Evolutionary conservation across 345 rosid species (phyloP).

Genomic region (Camelina laxa): DNA sequence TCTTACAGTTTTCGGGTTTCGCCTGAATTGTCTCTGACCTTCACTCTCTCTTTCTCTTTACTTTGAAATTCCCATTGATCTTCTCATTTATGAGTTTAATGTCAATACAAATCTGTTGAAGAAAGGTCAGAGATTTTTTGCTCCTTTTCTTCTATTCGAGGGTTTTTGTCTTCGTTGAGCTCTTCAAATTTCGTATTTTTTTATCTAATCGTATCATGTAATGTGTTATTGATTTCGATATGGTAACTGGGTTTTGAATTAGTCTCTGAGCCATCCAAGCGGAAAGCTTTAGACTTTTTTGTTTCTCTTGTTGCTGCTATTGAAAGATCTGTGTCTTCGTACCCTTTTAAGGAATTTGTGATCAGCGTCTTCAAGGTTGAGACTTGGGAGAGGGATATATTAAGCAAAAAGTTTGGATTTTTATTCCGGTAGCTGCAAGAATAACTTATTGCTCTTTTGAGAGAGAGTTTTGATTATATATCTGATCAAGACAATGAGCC

Average conservation of each 20-base stretch:
- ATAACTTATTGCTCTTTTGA: not conserved
- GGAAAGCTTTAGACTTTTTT: conserved; percentile 27
- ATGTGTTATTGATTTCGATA: conserved; percentile 34
- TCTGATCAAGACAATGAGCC: conserved; percentile 59
- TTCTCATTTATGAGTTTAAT: conserved; percentile 26
- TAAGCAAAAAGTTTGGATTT: conserved; percentile 7
- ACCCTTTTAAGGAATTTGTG: conserved; percentile 4
- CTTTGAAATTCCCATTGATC: conserved; percentile 29
- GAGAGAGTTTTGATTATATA: not conserved
- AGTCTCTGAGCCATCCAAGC: conserved; percentile 8
- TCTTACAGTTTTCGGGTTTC: conserved; percentile 24
- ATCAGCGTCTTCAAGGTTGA: conserved; percentile 10
- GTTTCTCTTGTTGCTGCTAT: not conserved
- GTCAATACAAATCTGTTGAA: conserved; percentile 27
- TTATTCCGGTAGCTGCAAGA: conserved; percentile 1
- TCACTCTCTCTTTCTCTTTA: conserved; percentile 26
- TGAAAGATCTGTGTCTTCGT: conserved; percentile 35
- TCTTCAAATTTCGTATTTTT: conserved; percentile 1
- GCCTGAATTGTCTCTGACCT: conserved; percentile 32
- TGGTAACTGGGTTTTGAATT: conserved; percentile 22
- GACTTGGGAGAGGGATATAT: not conserved
- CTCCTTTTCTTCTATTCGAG: conserved; percentile 21
- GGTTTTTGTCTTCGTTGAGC: conserved; percentile 35
- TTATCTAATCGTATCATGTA: conserved; percentile 13
- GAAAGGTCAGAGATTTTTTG: conserved; percentile 30